These are phyloP conservation scores for Yarrowia phangngaensis DNA, from an alignment of 805 yeast species.

Conservation along the genomic window DNA sequence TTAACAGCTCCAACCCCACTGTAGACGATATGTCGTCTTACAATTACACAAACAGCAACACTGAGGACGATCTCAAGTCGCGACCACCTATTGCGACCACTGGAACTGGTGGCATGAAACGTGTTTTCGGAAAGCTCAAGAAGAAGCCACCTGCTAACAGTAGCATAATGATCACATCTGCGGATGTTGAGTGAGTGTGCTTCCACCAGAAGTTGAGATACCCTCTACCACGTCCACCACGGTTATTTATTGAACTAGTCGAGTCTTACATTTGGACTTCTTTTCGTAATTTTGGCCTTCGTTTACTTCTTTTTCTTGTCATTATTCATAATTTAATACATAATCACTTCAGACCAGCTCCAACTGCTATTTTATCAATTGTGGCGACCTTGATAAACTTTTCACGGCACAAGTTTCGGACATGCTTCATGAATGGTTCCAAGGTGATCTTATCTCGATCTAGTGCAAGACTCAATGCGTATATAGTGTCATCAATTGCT, in stretches of 20 bases:
- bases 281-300: neutral
- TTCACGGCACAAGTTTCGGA: constrained; percentile 57
- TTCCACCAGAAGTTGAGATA: neutral
- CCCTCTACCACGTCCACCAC: too few relatives aligned
- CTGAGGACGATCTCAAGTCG: neutral
- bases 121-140: constrained; percentile 24
- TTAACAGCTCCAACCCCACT: constrained; percentile 15
- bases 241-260: too few relatives aligned
- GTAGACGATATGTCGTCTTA: constrained; percentile 13
- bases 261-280: constrained; percentile 8
- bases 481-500: constrained; percentile 67
- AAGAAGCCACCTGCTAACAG: constrained; percentile 21
- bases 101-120: constrained; percentile 16
- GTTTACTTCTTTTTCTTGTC: neutral
- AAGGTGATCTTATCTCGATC: constrained; percentile 48
- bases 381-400: constrained; percentile 55
- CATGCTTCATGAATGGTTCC: constrained; percentile 45
- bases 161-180: constrained; percentile 25
- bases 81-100: constrained; percentile 5
- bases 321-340: neutral
- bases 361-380: constrained; percentile 41
- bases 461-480: constrained; percentile 54
- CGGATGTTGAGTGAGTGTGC: constrained; percentile 4
- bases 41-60: neutral
- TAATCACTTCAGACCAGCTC: constrained; percentile 28